Percentiles rank a stretch among this genome's conserved stretches.
Conservation (phyloP, 1,284 basidiomycete genomes). For the Ustilago crameri region DNA sequence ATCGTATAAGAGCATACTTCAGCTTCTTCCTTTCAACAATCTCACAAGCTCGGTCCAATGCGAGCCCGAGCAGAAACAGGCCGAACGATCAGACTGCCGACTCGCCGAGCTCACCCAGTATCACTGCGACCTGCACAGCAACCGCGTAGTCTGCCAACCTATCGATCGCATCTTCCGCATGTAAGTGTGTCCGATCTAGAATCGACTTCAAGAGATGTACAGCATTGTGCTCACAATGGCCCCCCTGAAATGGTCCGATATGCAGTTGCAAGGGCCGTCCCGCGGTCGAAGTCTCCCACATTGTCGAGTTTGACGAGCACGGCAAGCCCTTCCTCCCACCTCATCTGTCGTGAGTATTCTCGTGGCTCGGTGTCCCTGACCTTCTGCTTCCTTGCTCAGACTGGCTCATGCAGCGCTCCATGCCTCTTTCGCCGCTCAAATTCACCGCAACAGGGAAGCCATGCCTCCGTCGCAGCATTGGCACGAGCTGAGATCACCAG, state of each 20-base stretch:
- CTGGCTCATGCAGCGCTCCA: no score
- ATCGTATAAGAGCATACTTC: background rate
- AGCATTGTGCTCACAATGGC: no score
- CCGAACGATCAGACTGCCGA: slow-evolving; percentile 14
- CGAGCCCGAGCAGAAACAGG: slow-evolving; percentile 5
- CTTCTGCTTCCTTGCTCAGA: background rate
- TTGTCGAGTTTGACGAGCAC: slow-evolving; percentile 50
- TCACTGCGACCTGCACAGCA: slow-evolving; percentile 47
- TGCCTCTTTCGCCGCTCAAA: no score
- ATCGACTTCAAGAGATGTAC: background rate
- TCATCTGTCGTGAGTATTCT: slow-evolving; percentile 36
- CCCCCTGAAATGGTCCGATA: no score
- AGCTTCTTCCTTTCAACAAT: slow-evolving; percentile 5
- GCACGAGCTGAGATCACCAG: slow-evolving; percentile 41
- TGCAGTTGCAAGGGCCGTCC: slow-evolving; percentile 48
- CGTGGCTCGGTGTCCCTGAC: background rate
- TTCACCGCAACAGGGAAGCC: slow-evolving; percentile 22
- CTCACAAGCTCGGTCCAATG: slow-evolving; percentile 9
- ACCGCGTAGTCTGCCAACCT: slow-evolving; percentile 51
- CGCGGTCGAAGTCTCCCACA: slow-evolving; percentile 56
- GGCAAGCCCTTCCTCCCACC: slow-evolving; percentile 46
- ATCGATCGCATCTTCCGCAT: slow-evolving; percentile 58
- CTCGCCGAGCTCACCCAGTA: slow-evolving; percentile 54
- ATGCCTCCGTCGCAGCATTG: slow-evolving; percentile 50
- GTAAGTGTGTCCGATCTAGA: slow-evolving; percentile 8